phyloP scores from a whole-genome alignment of 2,329 filamentous ascomycete genomes.

The Cordyceps cateniannulata region DNA sequence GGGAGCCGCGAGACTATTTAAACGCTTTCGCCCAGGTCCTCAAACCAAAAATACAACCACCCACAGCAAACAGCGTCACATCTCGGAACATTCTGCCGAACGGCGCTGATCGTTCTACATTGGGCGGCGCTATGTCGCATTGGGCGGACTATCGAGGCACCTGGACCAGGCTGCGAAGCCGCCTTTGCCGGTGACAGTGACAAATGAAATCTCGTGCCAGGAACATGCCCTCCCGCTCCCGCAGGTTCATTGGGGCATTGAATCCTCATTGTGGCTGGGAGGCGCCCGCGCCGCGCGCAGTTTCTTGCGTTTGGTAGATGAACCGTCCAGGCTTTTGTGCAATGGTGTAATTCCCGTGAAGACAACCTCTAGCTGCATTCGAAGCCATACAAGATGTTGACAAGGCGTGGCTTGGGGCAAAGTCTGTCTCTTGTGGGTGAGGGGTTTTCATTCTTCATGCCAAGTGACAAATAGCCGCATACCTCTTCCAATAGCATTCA shows the following conservation, averaged over 20 bases:
- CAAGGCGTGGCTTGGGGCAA: too few relatives aligned
- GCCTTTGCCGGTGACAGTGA: not conserved
- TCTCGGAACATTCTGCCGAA: constrained; percentile 2
- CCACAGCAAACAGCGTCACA: not conserved
- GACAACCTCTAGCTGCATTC: too few relatives aligned
- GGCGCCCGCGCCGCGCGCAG: not conserved
- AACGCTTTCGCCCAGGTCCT: not conserved
- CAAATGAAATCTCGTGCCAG: not conserved
- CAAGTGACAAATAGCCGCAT: too few relatives aligned
- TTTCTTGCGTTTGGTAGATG: not conserved
- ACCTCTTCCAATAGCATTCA: too few relatives aligned
- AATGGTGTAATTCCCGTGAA: not conserved
- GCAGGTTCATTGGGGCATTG: not conserved
- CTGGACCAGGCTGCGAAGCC: not conserved
- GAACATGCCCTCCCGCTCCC: not conserved
- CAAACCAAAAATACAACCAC: not conserved
- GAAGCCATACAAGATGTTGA: too few relatives aligned
- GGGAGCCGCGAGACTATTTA: not conserved
- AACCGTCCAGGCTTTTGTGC: not conserved
- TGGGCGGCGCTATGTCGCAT: constrained; percentile 1
- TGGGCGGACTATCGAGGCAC: not conserved
- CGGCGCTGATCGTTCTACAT: not conserved
- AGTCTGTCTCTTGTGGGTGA: too few relatives aligned
- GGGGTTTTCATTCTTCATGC: too few relatives aligned
- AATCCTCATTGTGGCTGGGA: not conserved